Conservation (phyloP, 805 yeast species). For the Starmera dryadoides region DNA sequence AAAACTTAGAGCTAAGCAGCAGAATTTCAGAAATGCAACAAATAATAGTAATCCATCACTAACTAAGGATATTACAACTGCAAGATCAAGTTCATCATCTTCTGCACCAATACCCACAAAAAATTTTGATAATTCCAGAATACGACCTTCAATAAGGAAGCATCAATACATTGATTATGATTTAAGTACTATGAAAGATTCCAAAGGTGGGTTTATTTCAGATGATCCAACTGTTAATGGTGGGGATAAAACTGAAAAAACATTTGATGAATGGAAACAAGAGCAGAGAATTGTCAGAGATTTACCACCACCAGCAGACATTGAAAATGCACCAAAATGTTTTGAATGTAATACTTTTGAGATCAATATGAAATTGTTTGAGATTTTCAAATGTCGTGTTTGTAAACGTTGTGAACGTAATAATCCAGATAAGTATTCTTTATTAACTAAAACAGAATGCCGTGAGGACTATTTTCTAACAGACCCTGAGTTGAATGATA, state of each 20-base stretch:
- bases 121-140: constrained; percentile 17
- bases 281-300: constrained; percentile 40
- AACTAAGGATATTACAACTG: background rate
- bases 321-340: constrained; percentile 73
- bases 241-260: constrained; percentile 21
- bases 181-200: constrained; percentile 83
- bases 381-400: constrained; percentile 67
- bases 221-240: background rate
- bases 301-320: constrained; percentile 66
- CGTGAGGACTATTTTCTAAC: constrained; percentile 87
- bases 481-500: constrained; percentile 84
- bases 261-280: constrained; percentile 42
- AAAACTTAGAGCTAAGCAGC: constrained; percentile 26
- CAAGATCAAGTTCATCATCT: background rate
- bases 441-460: constrained; percentile 93
- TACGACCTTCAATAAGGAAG: constrained; percentile 43
- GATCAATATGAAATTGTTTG: constrained; percentile 62
- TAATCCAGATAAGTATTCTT: constrained; percentile 80
- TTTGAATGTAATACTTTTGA: constrained; percentile 78
- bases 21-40: constrained; percentile 32
- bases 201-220: constrained; percentile 74
- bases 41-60: constrained; percentile 14
- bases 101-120: constrained; percentile 9
- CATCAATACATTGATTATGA: constrained; percentile 79
- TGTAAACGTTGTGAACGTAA: constrained; percentile 72